Evolutionary conservation across 106 monocot species (phyloP).

Genomic region (Narthecium ossifragum): DNA sequence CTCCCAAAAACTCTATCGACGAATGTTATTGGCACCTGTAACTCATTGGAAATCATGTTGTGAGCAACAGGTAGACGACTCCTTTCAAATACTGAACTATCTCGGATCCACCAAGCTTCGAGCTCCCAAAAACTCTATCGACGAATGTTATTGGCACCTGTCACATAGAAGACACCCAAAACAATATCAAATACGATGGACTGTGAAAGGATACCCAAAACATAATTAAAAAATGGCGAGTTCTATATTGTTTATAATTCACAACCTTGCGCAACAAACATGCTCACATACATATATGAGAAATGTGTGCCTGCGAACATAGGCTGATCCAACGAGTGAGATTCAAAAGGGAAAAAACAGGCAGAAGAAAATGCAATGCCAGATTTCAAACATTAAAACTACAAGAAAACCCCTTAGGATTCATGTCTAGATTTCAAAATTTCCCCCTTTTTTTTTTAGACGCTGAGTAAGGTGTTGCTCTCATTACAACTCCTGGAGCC

Average conservation of each 20-base stretch:
- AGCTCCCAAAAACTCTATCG: conserved; percentile 91
- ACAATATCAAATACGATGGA: background rate
- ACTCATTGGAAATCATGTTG: conserved; percentile 33
- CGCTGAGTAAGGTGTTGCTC: background rate
- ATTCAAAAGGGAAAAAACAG: no score
- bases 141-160: conserved; percentile 99
- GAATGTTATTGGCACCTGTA: conserved; percentile 98
- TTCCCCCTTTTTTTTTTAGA: background rate
- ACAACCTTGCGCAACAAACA: background rate
- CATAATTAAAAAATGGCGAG: background rate
- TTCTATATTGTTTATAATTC: background rate
- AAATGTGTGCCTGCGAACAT: background rate
- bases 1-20: conserved; percentile 94
- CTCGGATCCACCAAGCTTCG: conserved; percentile 98
- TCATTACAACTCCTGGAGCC: background rate
- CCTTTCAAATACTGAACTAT: conserved; percentile 95
- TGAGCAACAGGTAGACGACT: conserved; percentile 69
- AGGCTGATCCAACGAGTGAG: background rate
- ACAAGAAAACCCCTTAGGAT: no score
- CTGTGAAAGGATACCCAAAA: background rate
- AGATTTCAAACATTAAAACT: no score
- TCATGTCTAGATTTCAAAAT: background rate
- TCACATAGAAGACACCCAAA: conserved; percentile 1
- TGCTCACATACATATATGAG: no score
- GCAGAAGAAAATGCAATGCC: no score